These are phyloP conservation scores for Trichoderma cornu-damae DNA, from an alignment of 2,329 filamentous ascomycete species.

Conservation along the genomic window DNA sequence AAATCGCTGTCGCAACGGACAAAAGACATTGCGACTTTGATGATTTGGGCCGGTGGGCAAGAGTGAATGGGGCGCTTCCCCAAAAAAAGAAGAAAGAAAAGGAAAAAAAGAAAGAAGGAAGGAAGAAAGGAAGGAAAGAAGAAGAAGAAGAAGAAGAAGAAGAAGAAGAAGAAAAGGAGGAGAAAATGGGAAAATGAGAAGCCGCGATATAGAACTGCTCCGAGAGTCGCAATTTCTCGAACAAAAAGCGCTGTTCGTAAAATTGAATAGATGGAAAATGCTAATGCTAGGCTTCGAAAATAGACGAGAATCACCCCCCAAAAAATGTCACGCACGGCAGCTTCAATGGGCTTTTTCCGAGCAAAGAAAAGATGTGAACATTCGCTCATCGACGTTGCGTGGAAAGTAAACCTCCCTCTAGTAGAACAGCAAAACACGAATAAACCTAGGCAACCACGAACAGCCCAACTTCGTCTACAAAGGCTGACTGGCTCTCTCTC, in stretches of 20 bases:
- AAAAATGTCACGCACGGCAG: neutral
- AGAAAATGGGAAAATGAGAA: neutral
- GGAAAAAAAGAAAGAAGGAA: too few species aligned
- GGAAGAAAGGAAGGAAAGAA: too few species aligned
- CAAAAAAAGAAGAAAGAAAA: too few species aligned
- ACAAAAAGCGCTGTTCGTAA: neutral
- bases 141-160: too few species aligned
- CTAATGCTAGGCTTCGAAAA: neutral
- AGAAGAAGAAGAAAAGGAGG: too few species aligned
- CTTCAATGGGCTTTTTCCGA: neutral
- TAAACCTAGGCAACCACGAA: neutral
- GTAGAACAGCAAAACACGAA: neutral
- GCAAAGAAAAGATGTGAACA: neutral
- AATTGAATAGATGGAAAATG: neutral
- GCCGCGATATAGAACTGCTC: neutral
- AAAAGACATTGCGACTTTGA: conserved; percentile 2
- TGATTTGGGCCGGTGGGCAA: neutral
- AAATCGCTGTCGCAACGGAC: too few species aligned
- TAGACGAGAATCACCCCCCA: too few species aligned
- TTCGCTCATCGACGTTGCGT: neutral
- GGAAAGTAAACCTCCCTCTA: neutral
- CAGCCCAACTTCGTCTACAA: neutral
- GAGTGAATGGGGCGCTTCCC: neutral
- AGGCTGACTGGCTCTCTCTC: neutral
- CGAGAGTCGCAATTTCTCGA: neutral